Evolutionary conservation across 257 asterid genomes (phyloP), one percentile per base, ranked within the genome.

Genomic region (Petunia secreta): DNA sequence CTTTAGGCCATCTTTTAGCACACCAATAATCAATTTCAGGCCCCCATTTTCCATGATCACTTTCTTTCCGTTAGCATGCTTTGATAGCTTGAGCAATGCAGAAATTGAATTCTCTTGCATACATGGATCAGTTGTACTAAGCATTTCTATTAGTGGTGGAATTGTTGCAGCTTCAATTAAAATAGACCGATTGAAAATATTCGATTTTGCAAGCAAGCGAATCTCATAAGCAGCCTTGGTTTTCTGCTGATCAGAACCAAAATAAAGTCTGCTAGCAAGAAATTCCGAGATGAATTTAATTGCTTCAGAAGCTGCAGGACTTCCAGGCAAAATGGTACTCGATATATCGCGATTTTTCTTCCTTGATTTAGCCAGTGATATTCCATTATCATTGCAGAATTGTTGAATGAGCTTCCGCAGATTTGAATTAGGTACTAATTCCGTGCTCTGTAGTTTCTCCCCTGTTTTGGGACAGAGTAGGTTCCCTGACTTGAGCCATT

Each of bases 391-490:
- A 0, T 81, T 75, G 14, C 95, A 93, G 59, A 88, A 91, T 58
- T 87, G 95, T 2, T 90, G 91, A 57, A 93, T 91, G 0, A 93
- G 89, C 81, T 87, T 93, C 75, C 76, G 73, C 2, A 93, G 86
- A 8, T 81, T 69, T 0, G 88, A 75, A 81, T 93, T 93, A 5
- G 97, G 95, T 25, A 91, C 89, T 59, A 93, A 75, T 9, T 91
- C 93, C 0, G 89, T 84, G 85, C 81, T 88, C 0, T 43, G 82
- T 15, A 93, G 84, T 39, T 53, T 86, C 86, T 84, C 92, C 50
- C 97, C 95, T 2, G 97, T 91, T 77, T 91, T 90, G 16, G 98
- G 98, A 58, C 98, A 93, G 36, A 87, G 71, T 64, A 87, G 84
- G 73, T 88, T 88, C 10, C 97, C 98, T 0, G 95, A 87, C 57